Evolutionary conservation across 2,329 filamentous ascomycete species (phyloP).

Genomic region (Verticillium albo-atrum): DNA sequence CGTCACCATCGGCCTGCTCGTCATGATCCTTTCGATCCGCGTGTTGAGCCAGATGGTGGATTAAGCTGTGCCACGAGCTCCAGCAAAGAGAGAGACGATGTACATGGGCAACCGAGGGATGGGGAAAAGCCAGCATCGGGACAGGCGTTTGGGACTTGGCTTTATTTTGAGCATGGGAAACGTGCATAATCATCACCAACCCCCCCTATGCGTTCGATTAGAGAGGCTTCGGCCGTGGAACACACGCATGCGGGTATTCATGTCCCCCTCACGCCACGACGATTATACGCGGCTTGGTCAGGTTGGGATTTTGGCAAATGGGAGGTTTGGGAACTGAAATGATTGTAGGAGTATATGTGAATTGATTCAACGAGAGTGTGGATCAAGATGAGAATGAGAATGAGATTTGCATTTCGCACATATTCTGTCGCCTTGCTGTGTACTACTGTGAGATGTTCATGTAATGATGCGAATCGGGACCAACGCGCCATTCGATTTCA

Average conservation of each 20-base stretch:
- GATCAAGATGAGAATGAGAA: not conserved
- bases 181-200: not conserved
- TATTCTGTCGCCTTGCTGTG: not conserved
- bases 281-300: not conserved
- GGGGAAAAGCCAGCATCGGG: not conserved
- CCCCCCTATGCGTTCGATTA: not conserved
- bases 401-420: not conserved
- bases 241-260: not conserved
- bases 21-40: slow-evolving; percentile 94
- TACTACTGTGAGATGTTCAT: not conserved
- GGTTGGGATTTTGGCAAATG: not conserved
- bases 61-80: not conserved
- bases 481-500: not conserved
- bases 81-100: not conserved
- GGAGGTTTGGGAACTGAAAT: not conserved
- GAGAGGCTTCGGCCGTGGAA: not conserved
- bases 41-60: slow-evolving; percentile 60
- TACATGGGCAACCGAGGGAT: not conserved
- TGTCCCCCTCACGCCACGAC: not conserved
- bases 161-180: not conserved
- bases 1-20: slow-evolving; percentile 87
- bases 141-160: not conserved
- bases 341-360: not conserved
- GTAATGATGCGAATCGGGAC: not conserved
- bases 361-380: not conserved